These are phyloP conservation scores for Evansstolkia leycettana DNA, from an alignment of 495 filamentous ascomycete species.

Conservation along the genomic window DNA sequence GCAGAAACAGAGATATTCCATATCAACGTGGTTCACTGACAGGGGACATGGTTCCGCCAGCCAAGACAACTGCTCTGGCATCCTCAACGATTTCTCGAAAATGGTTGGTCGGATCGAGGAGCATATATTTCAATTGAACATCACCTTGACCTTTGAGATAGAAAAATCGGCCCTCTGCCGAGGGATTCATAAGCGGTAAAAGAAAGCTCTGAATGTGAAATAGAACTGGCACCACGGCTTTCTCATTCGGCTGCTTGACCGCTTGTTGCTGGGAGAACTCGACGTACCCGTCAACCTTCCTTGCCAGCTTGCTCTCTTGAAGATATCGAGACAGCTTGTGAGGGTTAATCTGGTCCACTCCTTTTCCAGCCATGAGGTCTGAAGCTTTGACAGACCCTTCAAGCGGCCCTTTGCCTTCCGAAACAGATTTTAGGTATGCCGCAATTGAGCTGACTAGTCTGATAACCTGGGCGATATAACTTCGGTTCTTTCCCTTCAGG, in stretches of 20 bases:
- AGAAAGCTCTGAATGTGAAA: constrained; percentile 80
- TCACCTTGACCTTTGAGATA: constrained; percentile 46
- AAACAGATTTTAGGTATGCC: constrained; percentile 39
- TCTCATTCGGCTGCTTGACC: constrained; percentile 11
- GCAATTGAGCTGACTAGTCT: constrained; percentile 67
- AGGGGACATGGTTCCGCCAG: constrained; percentile 95
- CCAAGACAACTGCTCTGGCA: constrained; percentile 79
- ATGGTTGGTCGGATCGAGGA: constrained; percentile 87
- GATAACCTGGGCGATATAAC: constrained; percentile 79
- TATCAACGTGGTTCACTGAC: too few relatives aligned
- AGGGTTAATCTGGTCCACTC: constrained; percentile 89
- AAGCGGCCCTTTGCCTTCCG: constrained; percentile 30
- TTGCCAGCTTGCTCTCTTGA: constrained; percentile 82
- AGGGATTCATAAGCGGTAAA: constrained; percentile 73
- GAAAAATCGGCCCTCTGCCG: constrained; percentile 79
- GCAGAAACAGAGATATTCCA: too few relatives aligned
- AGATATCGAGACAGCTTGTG: constrained; percentile 80
- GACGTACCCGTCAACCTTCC: constrained; percentile 85
- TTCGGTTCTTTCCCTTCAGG: constrained; percentile 82
- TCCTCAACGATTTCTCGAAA: constrained; percentile 82
- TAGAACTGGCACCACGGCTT: constrained; percentile 54
- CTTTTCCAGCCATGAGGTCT: constrained; percentile 67
- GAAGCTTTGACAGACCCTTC: constrained; percentile 58
- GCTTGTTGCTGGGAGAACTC: constrained; percentile 41
- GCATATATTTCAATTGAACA: constrained; percentile 66